Evolutionary conservation across 306 rosid species (phyloP), one percentile per base, ranked within the genome.

Genomic region (Sophora flavescens): DNA sequence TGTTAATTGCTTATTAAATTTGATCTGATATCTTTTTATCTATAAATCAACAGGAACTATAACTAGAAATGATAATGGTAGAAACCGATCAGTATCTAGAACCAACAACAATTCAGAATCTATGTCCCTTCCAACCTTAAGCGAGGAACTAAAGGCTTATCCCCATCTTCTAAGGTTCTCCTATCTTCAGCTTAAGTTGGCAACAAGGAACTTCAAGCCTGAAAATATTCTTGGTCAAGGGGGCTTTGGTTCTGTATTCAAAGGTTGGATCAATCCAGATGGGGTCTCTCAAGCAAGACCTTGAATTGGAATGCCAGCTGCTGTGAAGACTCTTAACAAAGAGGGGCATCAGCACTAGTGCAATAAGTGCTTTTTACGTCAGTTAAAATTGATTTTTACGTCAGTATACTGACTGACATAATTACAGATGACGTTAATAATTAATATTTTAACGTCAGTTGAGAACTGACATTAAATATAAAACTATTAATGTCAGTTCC

Each of bases 171-270:
- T 75, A 39, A 86, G 61, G 4, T 89, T 88, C 72, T 35, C 72
- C 60, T 86, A 72, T 56, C 33, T 70, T 22, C 87, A 90, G 71
- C 89, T 92, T 5, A 85, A 64, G 75, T 51, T 73, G 15, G 88
- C 87, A 18, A 78, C 97, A 16, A 54, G 70, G n/a, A 83, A 78
- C 15, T 91, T 91, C 6, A 78, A 74, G 38, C 75, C 80, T 5
- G 85, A 78, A 72, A 56, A 64, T 77, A 76, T 84, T 57, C 79
- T 87, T 63, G 95, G 95, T 0, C 85, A 83, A 13, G 91, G 91
- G 0, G 93, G 95, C 0, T 88, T 88, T 76, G 97, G 97, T 14
- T 35, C 77, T 1, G 95, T 89, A 2, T 88, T 14, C 51, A 91
- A 89, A 70, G 95, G 97, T 6, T 87, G 89, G 90, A 67, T 88